These are phyloP conservation scores for Talaromyces amestolkiae DNA, from an alignment of 2,329 filamentous ascomycete genomes.

Conservation along the genomic window DNA sequence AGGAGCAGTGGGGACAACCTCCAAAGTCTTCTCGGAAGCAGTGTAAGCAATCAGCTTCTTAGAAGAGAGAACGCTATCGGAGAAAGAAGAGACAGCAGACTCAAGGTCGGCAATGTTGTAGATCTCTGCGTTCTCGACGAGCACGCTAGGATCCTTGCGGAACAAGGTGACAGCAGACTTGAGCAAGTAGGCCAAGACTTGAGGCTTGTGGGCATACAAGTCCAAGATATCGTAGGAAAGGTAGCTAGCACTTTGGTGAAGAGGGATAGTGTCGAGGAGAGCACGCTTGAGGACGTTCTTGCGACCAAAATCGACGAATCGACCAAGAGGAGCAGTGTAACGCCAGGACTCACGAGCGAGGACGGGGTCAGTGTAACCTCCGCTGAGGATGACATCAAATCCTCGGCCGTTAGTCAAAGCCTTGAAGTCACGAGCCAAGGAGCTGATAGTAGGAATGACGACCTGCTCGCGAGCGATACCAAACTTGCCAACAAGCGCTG, in stretches of 20 bases:
- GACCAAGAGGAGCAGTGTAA: constrained; percentile 28
- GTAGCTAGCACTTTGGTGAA: constrained; percentile 15
- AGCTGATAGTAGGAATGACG: constrained; percentile 13
- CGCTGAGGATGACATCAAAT: constrained; percentile 34
- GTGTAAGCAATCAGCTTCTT: constrained; percentile 4
- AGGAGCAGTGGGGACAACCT: background rate
- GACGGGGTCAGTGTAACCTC: constrained; percentile 20
- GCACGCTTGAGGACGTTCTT: constrained; percentile 23
- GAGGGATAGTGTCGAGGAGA: background rate
- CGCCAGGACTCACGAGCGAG: constrained; percentile 25
- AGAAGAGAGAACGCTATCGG: background rate
- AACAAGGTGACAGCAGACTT: constrained; percentile 2
- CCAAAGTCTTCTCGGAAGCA: background rate
- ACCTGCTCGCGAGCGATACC: constrained; percentile 12
- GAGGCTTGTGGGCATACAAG: background rate
- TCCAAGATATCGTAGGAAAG: constrained; percentile 3
- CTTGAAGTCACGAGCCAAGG: constrained; percentile 12
- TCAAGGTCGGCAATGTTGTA: background rate
- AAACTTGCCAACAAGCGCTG: constrained; percentile 16
- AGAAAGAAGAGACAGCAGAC: constrained; percentile 3
- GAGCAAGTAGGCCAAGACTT: constrained; percentile 1
- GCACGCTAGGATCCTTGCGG: background rate
- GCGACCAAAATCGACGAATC: constrained; percentile 31
- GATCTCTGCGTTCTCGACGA: background rate
- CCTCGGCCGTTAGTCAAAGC: constrained; percentile 29